Base-by-base conservation (phyloP, 805 yeast species). In the Ogataea neopini region DNA sequence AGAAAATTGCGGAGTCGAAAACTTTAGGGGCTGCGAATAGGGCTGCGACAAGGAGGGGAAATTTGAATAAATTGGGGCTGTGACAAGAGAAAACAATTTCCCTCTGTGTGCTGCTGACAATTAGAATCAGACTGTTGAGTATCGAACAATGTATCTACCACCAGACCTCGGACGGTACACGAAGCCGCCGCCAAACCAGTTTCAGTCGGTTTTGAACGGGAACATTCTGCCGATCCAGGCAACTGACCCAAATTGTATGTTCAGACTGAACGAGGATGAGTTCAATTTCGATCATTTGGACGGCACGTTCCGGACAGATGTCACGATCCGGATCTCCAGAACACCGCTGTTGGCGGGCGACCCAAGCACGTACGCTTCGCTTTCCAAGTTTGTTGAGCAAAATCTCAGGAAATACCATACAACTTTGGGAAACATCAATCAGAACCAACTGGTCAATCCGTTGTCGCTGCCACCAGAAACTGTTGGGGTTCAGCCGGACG, bases 311-410 rank as follows among this genome's bases (percentile, higher is more conserved):
- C 56, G 53, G 37, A 63, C 71, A 0, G 66, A 66, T 35, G 43
- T 62, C 26, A 67, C 59, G 1, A 51, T 69, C 6, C 55, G 70
- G 33, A 56, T 68, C n/a, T 60, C 72, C 32, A 50, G 73, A 44
- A 61, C 74, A 18, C 71, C 73, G 33, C 51, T 69, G 44, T 52
- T 71, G 45, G 49, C 72, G 49, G 52, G 56, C 38, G 69, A 79
- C 51, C 78, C 82, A 10, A 70, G 71, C 11, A 78, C 83, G 0
- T 79, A 79, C 52, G 79, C 77, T 1, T 72, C 81, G 8, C 54
- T 77, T 19, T 80, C 83, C 1, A 71, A 70, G 47, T 81, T 76
- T 53, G 70, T 78, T 6, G 75, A 75, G 44, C 66, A 62, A 34
- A 62, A 73, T 32, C 70, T 79, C 40, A 52, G 72, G 29, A 66